These are phyloP conservation scores for Alternaria viburni DNA, from an alignment of 2,329 filamentous ascomycete species.

Conservation along the genomic window DNA sequence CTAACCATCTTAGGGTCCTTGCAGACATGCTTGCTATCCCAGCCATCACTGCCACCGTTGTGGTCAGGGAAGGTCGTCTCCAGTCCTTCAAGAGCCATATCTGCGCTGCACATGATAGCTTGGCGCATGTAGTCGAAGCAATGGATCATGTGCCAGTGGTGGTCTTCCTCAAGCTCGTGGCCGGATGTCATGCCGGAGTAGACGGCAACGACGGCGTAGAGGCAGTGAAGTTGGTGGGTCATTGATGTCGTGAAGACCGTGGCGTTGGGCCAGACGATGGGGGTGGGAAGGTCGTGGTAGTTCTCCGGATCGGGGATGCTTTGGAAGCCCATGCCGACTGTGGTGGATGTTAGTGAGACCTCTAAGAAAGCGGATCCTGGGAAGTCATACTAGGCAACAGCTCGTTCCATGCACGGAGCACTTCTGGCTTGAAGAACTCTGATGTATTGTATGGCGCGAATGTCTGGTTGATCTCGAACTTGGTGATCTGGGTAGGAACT, in stretches of 20 bases:
- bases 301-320: constrained; percentile 31
- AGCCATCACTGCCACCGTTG: constrained; percentile 45
- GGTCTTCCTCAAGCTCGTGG: constrained; percentile 38
- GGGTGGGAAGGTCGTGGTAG: constrained; percentile 43
- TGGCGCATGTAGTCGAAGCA: constrained; percentile 48
- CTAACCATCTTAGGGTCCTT: constrained; percentile 23
- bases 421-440: constrained; percentile 44
- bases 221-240: constrained; percentile 45
- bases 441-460: constrained; percentile 45
- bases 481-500: constrained; percentile 43
- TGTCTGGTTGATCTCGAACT: constrained; percentile 44
- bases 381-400: constrained; percentile 34
- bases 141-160: constrained; percentile 48
- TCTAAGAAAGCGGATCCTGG: no score
- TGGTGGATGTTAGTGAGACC: constrained; percentile 1
- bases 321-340: constrained; percentile 45
- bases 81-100: constrained; percentile 40
- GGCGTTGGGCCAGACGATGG: constrained; percentile 41
- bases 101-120: constrained; percentile 42
- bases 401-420: constrained; percentile 42
- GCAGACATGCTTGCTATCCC: constrained; percentile 44
- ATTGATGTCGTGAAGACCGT: constrained; percentile 45
- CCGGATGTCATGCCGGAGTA: constrained; percentile 37
- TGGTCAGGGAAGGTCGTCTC: constrained; percentile 46
- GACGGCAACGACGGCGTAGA: constrained; percentile 42